Evolutionary conservation across 768 basidiomycete genomes (phyloP), one percentile per base, ranked within the genome.

Genomic region (Lepiota venenata): DNA sequence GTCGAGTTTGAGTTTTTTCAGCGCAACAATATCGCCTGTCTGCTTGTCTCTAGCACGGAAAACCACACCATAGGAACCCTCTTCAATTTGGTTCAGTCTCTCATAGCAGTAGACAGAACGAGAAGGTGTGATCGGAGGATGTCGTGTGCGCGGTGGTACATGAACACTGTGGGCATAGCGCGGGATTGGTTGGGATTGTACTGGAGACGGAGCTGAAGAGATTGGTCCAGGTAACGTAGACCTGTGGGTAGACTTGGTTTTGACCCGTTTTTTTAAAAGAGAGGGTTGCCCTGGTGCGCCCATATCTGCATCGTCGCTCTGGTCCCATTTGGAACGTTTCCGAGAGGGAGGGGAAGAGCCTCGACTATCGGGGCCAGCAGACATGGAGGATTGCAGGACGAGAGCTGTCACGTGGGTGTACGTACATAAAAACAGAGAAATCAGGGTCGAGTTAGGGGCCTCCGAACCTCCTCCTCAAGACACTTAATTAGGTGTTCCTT

Each of bases 1-100:
- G 58, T 98, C 96, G 53, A 99, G 83, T 72, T 99, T 99, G 53
- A 99, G 79, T 69, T 95, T 98, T 74, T 99, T 99, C 63, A 99
- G 69, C 12, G 97, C 97, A 22, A 98, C 97, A 20, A 98, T 91
- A 59, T 94, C 94, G 4, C 93, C 93, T 0, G 94, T 93, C 65
- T 92, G 82, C 67, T 92, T 96, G 72, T 98, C 96, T 61, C 84
- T 78, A 18, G 97, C 97, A n/a, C 97, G 85, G 59, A 93, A 98
- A 14, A 99, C 97, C 37, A 98, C 85, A 15, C 97, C 97, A 61
- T 99, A 99, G 0, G 92, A 93, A 4, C 97, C 97, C 71, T 99
- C 97, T 70, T 98, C 97, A 62, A 99, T 99, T 62, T 97, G 92
- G 68, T 99, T 99, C 51, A 99, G 76, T 39, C 91, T 78, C 61